These are phyloP conservation scores for Hypomyces rosellus DNA, from an alignment of 2,329 filamentous ascomycete species.

Conservation along the genomic window DNA sequence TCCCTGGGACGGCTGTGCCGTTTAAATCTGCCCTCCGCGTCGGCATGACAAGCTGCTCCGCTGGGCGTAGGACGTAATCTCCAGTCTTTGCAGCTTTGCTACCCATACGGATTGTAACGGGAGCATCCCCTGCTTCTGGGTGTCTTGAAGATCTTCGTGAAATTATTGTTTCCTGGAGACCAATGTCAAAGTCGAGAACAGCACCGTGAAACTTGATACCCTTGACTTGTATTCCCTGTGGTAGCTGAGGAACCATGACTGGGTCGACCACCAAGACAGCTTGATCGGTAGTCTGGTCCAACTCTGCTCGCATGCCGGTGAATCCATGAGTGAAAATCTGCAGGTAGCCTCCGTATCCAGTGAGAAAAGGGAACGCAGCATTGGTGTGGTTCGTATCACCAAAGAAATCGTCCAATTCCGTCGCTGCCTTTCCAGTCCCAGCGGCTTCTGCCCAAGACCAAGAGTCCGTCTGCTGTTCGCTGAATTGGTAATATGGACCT, in stretches of 20 bases:
- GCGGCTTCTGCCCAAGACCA: not conserved
- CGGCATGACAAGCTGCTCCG: not conserved
- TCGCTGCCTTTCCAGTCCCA: not conserved
- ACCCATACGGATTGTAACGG: not conserved
- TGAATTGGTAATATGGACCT: not conserved
- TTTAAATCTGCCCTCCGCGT: not conserved
- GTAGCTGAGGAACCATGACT: not conserved
- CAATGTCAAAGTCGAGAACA: not conserved
- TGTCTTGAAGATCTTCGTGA: not conserved
- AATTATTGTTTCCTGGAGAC: not conserved
- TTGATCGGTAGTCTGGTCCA: not conserved
- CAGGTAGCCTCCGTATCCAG: not conserved
- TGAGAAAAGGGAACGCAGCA: not conserved
- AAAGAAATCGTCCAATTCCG: not conserved
- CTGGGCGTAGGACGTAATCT: not conserved
- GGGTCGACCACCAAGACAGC: not conserved
- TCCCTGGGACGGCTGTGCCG: not conserved
- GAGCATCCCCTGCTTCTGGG: not conserved
- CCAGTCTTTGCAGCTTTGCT: not conserved
- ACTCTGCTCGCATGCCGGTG: not conserved
- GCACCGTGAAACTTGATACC: not conserved
- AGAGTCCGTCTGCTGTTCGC: not conserved
- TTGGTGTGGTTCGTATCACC: not conserved
- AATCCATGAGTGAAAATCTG: not conserved
- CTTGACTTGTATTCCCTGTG: not conserved